Evolutionary conservation across 2,329 filamentous ascomycete species (phyloP), one percentile per base, ranked within the genome.

Genomic region (Colletotrichum australisinense): DNA sequence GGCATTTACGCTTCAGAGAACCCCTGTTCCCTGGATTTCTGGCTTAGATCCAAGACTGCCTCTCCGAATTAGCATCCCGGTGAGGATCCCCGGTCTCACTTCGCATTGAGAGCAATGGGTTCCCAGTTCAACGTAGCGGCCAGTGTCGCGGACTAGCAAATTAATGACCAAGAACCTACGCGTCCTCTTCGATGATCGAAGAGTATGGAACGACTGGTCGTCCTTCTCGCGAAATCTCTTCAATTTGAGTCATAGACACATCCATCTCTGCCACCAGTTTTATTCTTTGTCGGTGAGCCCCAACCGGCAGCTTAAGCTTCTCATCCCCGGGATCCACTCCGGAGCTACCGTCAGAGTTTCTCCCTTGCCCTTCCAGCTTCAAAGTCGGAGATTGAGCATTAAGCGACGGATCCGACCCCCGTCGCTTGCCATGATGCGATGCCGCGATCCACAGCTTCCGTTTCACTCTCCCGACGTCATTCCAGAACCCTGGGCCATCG

Each of bases 11-110:
- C 12, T 67, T 56, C 28, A 46, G 26, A 60, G 11, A 22, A 71
- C 63, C 73, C 73, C 66, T 75, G 73, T 63, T 70, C 71, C 73
- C 71, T 70, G 73, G 28, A 28, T 11, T 26, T 32, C 53, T 26
- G 69, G 58, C 35, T 56, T 46, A 70, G 56, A 58, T 65, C 62
- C 69, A 74, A 74, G 64, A 66, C 63, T 57, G 57, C 57, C 72
- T 53, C 65, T 69, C 66, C 62, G 58, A 74, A 67, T 63, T 49
- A 74, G 66, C 65, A 65, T 59, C 73, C 73, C 73, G 52, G 73
- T 71, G 73, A 75, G 73, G 73, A 74, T 74, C 73, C 73, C 73
- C 70, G 57, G 73, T 69, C 73, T 73, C 63, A 64, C 30, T 63
- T 63, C 24, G 55, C 30, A 16, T 63, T 9, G 28, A 28, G 66